Conservation (phyloP, 495 filamentous ascomycete genomes). For the Bryoglossum gracile region DNA sequence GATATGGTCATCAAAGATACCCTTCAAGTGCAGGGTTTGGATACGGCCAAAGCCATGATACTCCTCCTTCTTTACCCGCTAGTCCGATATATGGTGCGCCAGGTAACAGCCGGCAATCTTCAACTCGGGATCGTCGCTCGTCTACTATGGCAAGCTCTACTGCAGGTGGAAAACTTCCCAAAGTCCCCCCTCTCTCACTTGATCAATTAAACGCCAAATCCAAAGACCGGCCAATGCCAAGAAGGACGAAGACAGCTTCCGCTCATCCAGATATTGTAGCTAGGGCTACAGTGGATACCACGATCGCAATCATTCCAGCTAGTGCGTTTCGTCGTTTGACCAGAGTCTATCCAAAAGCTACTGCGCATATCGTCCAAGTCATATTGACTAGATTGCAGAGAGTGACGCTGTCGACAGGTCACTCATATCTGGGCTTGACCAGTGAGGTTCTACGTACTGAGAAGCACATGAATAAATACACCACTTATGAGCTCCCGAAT, state of each 20-base stretch:
- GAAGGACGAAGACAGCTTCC: slow-evolving; percentile 55
- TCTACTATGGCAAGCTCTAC: slow-evolving; percentile 22
- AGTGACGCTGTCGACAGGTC: slow-evolving; percentile 88
- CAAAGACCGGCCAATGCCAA: slow-evolving; percentile 32
- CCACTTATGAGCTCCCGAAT: slow-evolving; percentile 85
- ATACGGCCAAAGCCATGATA: slow-evolving; percentile 19
- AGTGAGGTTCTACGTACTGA: slow-evolving; percentile 88
- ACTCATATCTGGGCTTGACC: slow-evolving; percentile 86
- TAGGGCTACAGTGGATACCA: slow-evolving; percentile 93
- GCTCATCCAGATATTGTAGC: slow-evolving; percentile 96
- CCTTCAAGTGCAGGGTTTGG: slow-evolving; percentile 18
- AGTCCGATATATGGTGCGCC: slow-evolving; percentile 23
- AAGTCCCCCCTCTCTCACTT: slow-evolving; percentile 69
- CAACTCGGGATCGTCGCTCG: slow-evolving; percentile 13
- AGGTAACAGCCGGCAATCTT: slow-evolving; percentile 1
- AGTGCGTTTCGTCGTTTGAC: slow-evolving; percentile 91
- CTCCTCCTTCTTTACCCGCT: slow-evolving; percentile 25
- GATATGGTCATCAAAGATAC: slow-evolving; percentile 8
- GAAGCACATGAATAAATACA: slow-evolving; percentile 84
- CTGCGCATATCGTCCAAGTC: slow-evolving; percentile 94
- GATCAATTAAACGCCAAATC: slow-evolving; percentile 35
- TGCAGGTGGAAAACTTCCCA: slow-evolving; percentile 31
- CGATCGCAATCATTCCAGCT: slow-evolving; percentile 95
- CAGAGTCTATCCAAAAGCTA: slow-evolving; percentile 91
- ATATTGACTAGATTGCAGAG: slow-evolving; percentile 90